Evolutionary conservation across 306 rosid species (phyloP), one percentile per base, ranked within the genome.

Genomic region (Argentina anserina): DNA sequence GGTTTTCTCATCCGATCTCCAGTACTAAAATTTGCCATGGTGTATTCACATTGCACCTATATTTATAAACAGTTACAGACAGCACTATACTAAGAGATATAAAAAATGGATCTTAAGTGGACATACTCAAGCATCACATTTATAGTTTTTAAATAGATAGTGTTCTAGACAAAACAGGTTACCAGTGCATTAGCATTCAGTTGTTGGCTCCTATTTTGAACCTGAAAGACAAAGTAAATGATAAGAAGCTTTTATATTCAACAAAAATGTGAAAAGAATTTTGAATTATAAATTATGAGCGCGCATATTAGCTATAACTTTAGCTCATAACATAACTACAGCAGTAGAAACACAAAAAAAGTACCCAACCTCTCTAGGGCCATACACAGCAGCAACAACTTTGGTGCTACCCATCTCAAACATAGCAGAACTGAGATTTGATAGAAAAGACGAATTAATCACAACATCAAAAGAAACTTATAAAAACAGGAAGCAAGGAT

Each of bases 361-460:
- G 67, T 43, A 17, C 21, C 20, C 50, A 17, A 93, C 97, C 96
- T 90, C 96, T 89, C 93, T 76, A 26, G 96, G 98, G 69, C 97
- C 97, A 78, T 90, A 93, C 25, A 93, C 97, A 65, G 97, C 97
- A 50, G 96, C 98, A 82, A 93, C 70, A 58, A 90, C 97, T 81
- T 93, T 89, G 68, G 98, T 90, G 84, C 87, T 87, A 65, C 97
- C 97, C 98, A 93, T 93, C 89, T 93, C 97, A 64, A 93, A 93
- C 67, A 85, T 39, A 15, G 97, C 93, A 58, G 97, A 93, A 43
- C 97, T 90, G 87, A 67, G 23, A 75, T 75, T 15, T 29, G 41
- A 74, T 45, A 53, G 23, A n/a, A 31, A 41, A 23, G 58, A 31
- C 41, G 20, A 49, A 68, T 39, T 12, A 17, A 82, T 42, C 42